Percentiles rank a stretch among this genome's conserved stretches.
phyloP scores from a whole-genome alignment of 2,329 filamentous ascomycete species.

The Capronia americana region DNA sequence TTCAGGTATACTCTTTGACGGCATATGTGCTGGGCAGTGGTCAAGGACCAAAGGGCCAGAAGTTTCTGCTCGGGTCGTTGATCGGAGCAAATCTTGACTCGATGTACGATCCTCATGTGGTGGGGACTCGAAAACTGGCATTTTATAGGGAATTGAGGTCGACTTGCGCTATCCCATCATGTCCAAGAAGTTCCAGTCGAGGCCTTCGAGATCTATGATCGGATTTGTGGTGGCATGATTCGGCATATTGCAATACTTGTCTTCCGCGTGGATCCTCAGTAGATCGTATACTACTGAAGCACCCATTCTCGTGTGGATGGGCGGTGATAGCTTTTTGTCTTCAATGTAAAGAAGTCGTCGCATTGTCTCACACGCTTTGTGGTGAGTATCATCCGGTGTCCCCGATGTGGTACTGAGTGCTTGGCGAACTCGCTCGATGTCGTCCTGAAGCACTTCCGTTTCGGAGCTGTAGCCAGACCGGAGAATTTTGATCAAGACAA shows the following conservation, averaged over 20 bases:
- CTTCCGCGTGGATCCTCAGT: slow-evolving; percentile 11
- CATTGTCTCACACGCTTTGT: slow-evolving; percentile 14
- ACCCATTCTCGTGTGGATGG: slow-evolving; percentile 22
- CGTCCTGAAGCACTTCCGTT: slow-evolving; percentile 14
- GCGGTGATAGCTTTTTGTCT: slow-evolving; percentile 16
- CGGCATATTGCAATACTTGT: slow-evolving; percentile 4
- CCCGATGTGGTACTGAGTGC: slow-evolving; percentile 8
- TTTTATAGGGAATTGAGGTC: background rate
- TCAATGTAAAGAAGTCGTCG: slow-evolving; percentile 12
- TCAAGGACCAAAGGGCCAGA: background rate
- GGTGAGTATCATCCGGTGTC: slow-evolving; percentile 13
- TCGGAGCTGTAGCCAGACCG: slow-evolving; percentile 11
- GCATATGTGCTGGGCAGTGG: background rate
- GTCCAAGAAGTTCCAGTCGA: slow-evolving; percentile 20
- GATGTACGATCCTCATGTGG: background rate
- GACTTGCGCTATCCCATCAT: slow-evolving; percentile 30
- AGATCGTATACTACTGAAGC: slow-evolving; percentile 19
- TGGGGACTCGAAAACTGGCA: background rate
- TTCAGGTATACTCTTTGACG: slow-evolving; percentile 11
- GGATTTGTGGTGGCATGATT: background rate
- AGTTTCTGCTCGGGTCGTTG: background rate
- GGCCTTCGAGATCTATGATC: slow-evolving; percentile 19
- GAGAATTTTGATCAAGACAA: slow-evolving; percentile 15
- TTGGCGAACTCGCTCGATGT: slow-evolving; percentile 19
- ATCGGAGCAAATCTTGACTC: background rate